phyloP scores from a whole-genome alignment of 257 asterid genomes.

The Penstemon davidsonii region DNA sequence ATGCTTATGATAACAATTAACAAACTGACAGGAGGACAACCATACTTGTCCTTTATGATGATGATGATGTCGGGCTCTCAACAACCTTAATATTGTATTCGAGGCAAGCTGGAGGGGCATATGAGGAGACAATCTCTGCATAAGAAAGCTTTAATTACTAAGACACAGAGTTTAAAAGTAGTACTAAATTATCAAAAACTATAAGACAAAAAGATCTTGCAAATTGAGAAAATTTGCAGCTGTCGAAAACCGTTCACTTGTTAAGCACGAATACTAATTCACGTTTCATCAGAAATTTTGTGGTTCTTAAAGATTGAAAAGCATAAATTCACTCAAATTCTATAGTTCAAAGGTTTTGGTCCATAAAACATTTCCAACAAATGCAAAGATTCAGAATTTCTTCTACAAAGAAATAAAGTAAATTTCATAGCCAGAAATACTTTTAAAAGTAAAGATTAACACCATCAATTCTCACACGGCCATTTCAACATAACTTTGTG shows the following conservation, averaged over 20 bases:
- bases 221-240: slow-evolving; percentile 9
- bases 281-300: background rate
- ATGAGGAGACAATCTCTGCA: slow-evolving; percentile 82
- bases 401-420: background rate
- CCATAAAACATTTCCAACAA: background rate
- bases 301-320: background rate
- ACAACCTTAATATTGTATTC: slow-evolving; percentile 73
- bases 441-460: too few relatives aligned
- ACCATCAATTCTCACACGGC: background rate
- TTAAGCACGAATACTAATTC: slow-evolving; percentile 6
- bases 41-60: slow-evolving; percentile 84
- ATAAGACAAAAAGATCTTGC: background rate
- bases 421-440: too few relatives aligned
- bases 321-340: background rate
- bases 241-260: slow-evolving; percentile 10
- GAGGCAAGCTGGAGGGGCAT: slow-evolving; percentile 93
- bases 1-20: slow-evolving; percentile 12
- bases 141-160: slow-evolving; percentile 25
- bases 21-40: slow-evolving; percentile 13
- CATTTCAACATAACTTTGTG: background rate
- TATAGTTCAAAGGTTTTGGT: background rate
- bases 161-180: slow-evolving; percentile 1
- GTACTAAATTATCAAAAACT: background rate
- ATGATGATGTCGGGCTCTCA: slow-evolving; percentile 91
- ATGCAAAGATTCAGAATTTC: too few relatives aligned